These are phyloP conservation scores for Pholiota molesta DNA, from an alignment of 768 basidiomycete species.

Conservation along the genomic window DNA sequence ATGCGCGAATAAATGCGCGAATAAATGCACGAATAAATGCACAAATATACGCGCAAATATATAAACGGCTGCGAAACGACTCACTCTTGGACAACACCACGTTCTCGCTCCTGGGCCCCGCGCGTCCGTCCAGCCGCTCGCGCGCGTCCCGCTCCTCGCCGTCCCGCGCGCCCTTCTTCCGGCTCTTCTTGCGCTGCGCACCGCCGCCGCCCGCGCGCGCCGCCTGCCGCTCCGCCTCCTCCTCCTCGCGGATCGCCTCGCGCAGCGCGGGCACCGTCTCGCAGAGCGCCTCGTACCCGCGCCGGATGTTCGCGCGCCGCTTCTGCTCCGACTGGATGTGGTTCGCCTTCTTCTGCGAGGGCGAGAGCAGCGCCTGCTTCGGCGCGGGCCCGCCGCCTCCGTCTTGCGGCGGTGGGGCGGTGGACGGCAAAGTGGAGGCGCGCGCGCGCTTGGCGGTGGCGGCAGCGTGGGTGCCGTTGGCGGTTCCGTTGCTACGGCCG, in stretches of 20 bases:
- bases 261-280: conserved; percentile 79
- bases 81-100: conserved; percentile 86
- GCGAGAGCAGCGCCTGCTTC: conserved; percentile 63
- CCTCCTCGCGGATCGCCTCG: conserved; percentile 80
- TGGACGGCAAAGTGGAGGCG: conserved; percentile 10
- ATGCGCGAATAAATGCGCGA: too few relatives aligned
- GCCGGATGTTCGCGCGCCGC: conserved; percentile 85
- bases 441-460: conserved; percentile 13
- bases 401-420: not conserved
- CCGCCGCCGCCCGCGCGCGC: conserved; percentile 23
- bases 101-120: conserved; percentile 90
- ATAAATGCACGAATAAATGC: not conserved
- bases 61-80: not conserved
- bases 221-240: conserved; percentile 45
- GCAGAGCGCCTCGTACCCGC: conserved; percentile 88
- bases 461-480: conserved; percentile 13
- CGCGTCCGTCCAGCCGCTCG: conserved; percentile 78
- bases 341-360: conserved; percentile 90
- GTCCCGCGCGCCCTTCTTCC: conserved; percentile 46
- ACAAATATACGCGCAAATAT: not conserved
- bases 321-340: conserved; percentile 96
- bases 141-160: conserved; percentile 46
- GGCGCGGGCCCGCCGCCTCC: not conserved
- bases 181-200: conserved; percentile 28
- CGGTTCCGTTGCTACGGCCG: conserved; percentile 19